Conservation (phyloP, 176 grass and related monocot genomes). For the Tillandsia fasciculata region DNA sequence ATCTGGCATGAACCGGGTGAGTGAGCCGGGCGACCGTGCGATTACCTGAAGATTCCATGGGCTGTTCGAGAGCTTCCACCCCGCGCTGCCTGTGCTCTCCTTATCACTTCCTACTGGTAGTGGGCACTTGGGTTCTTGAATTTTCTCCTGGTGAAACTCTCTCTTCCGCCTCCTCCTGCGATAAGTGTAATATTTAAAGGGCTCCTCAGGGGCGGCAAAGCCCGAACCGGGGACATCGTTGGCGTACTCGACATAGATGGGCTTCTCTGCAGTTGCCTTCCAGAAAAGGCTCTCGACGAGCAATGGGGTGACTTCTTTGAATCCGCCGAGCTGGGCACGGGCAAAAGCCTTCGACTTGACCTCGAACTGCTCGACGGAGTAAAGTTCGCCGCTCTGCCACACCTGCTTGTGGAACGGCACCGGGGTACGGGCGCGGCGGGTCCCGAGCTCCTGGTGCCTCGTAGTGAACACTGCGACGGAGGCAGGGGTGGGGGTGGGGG, state of each 20-base stretch:
- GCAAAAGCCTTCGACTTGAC: constrained; percentile 76
- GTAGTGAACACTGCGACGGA: constrained; percentile 40
- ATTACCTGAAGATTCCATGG: constrained; percentile 94
- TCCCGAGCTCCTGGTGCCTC: constrained; percentile 64
- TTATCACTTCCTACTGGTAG: neutral
- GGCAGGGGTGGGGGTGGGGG: neutral
- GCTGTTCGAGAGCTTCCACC: constrained; percentile 74
- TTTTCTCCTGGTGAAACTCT: neutral
- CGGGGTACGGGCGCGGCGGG: constrained; percentile 20
- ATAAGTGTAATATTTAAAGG: neutral
- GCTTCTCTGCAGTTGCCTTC: constrained; percentile 56
- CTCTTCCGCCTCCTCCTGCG: constrained; percentile 31
- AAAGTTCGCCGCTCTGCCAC: constrained; percentile 91
- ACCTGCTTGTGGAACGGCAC: constrained; percentile 69
- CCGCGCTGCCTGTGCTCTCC: constrained; percentile 19
- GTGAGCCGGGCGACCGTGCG: constrained; percentile 60
- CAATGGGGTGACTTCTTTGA: constrained; percentile 51
- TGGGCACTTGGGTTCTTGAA: constrained; percentile 9
- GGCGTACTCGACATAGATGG: constrained; percentile 88
- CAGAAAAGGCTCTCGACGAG: constrained; percentile 77
- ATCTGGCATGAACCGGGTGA: constrained; percentile 93
- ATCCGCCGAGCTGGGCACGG: constrained; percentile 34
- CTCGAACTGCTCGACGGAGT: constrained; percentile 84
- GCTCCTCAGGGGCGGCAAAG: constrained; percentile 35
- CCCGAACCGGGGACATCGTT: constrained; percentile 93